These are phyloP conservation scores for Mycena vitilis DNA, from an alignment of 768 basidiomycete genomes.

Conservation along the genomic window DNA sequence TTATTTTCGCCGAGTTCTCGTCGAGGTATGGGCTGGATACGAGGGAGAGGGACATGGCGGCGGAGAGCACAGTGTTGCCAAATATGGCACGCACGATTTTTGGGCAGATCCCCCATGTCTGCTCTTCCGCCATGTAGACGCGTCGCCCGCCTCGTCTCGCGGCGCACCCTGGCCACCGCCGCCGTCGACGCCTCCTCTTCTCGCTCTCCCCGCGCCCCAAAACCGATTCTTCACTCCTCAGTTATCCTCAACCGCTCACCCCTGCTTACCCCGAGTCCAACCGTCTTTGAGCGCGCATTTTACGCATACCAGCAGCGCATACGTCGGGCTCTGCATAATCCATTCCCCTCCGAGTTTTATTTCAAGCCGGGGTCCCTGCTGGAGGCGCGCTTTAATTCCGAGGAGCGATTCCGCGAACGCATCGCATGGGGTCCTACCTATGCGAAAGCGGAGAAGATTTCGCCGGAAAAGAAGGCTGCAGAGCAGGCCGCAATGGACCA, in stretches of 20 bases:
- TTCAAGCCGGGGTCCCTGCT: slow-evolving; percentile 92
- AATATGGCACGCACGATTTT: slow-evolving; percentile 3
- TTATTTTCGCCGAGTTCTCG: slow-evolving; percentile 88
- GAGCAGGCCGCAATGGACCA: slow-evolving; percentile 70
- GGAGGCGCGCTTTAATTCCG: slow-evolving; percentile 81
- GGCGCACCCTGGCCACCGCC: slow-evolving; percentile 31
- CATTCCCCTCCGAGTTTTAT: slow-evolving; percentile 91
- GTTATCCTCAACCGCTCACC: slow-evolving; percentile 84
- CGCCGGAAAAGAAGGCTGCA: slow-evolving; percentile 59
- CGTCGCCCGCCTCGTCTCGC: slow-evolving; percentile 24
- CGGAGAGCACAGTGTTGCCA: background rate
- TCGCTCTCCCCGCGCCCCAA: slow-evolving; percentile 40
- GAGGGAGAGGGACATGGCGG: slow-evolving; percentile 77
- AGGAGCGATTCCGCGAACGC: slow-evolving; percentile 79
- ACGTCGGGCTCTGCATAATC: slow-evolving; percentile 86
- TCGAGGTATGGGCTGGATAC: slow-evolving; percentile 89
- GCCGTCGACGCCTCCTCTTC: slow-evolving; percentile 19
- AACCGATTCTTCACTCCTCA: slow-evolving; percentile 65
- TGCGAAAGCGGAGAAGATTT: slow-evolving; percentile 57
- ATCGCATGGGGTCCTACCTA: slow-evolving; percentile 79
- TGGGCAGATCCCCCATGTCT: slow-evolving; percentile 12
- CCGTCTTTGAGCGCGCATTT: slow-evolving; percentile 82
- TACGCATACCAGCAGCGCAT: slow-evolving; percentile 87
- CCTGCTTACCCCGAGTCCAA: slow-evolving; percentile 76
- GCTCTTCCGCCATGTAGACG: slow-evolving; percentile 26